Base-by-base conservation (phyloP, 1,139 yeast species). In the Sugiyamaella pinicola region DNA sequence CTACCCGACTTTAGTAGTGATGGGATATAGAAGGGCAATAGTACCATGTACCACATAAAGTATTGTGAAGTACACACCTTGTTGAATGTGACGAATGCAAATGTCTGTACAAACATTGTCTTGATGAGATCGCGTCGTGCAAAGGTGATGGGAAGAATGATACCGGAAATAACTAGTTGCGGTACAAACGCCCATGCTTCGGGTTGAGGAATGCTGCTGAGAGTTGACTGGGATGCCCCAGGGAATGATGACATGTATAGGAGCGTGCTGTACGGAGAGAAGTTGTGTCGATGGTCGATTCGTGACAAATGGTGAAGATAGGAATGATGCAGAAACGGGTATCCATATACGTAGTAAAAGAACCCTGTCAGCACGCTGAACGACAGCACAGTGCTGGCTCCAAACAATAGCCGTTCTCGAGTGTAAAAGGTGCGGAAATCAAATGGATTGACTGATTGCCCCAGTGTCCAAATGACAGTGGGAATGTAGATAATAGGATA, bases 251-350 rank as follows among this genome's bases (percentile, higher is more conserved):
- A 58, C 53, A 71, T 67, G 70, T 93, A 93, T 45, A 93, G 73
- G 29, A 84, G 74, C 17, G 89, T 74, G 64, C 93, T 88, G 77
- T 91, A 93, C 1, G 91, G 78, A 1, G 96, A 88, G 65, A 93
- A 93, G 69, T 93, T 93, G 70, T 93, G 99, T 51, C 99, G 82
- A 68, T 93, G 99, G 67, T 93, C 99, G 12, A 89, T 71, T 56
- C 99, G 76, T 4, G 81, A 76, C 48, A 93, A 72, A 68, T 93
- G 99, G 67, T 93, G 93, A 10, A 89, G 66, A 67, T 88, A 90
- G 0, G 97, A 79, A 61, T 91, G 85, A 48, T 81, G 75, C n/a
- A 93, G 59, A 66, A 85, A 93, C 58, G 87, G 93, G 55, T 73
- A 68, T 2, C 96, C 96, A 65, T 89, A 90, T 4, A 79, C 58